Base-by-base conservation (phyloP, 2,329 filamentous ascomycete genomes). In the Alternaria sp. region DNA sequence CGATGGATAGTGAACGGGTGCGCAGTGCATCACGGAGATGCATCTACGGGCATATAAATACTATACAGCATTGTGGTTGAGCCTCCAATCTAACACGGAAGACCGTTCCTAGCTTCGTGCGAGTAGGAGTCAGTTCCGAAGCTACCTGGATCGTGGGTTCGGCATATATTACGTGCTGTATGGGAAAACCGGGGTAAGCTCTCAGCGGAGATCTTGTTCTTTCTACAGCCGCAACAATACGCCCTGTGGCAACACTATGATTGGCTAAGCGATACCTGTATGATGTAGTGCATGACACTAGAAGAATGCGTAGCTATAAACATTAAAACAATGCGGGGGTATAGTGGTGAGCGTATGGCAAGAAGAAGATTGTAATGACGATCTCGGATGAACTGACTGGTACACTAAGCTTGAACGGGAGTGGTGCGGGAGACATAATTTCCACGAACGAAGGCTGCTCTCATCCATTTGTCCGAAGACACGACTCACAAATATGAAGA, bases 311-410 rank as follows among this genome's bases (percentile, higher is more conserved):
- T 26, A 38, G 14, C 14, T 11, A 11, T 26, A 38, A 7, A 38
- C 8, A 24, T 32, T 49, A 20, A 20, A 18, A 38, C n/a, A 14
- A 49, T 38, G 46, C 30, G 32, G 46, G 32, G 32, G 4, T 36
- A 7, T 5, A 38, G 46, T n/a, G 1, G 32, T 49, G 3, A 20
- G 14, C 34, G 4, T 9, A 14, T n/a, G 20, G 46, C 30, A 38
- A 36, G 46, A 49, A 24, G 32, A 38, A 16, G 14, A 36, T 49
- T 48, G 46, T 20, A 30, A 48, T 48, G 46, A 48, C 46, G 32
- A 49, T 36, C 32, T 16, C 46, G 20, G 46, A 38, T 20, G 18
- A 22, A 18, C 30, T n/a, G 22, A 24, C 3, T 48, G 20, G 28
- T 24, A 18, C 14, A 18, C 46, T 49, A 49, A 49, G 22, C 46